Evolutionary conservation across 2,329 filamentous ascomycete genomes (phyloP).

Genomic region (Beauveria rudraprayagi): DNA sequence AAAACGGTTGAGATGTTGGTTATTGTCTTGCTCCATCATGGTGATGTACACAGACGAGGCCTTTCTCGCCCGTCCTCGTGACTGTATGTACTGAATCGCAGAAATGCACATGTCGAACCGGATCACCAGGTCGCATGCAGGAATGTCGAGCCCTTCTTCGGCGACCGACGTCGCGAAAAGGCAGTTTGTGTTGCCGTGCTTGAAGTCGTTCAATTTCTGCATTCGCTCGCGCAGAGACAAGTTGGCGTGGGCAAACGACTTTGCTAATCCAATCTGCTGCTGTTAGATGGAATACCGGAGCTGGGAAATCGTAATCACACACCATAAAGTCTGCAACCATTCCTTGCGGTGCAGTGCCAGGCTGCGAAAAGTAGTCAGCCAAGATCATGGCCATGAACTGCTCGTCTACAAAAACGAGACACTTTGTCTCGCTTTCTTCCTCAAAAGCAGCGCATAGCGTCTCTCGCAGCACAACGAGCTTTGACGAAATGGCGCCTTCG

Average conservation of each 20-base stretch:
- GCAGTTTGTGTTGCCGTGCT: conserved; percentile 51
- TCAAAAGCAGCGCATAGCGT: conserved; percentile 59
- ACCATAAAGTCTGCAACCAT: conserved; percentile 58
- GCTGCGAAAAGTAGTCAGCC: conserved; percentile 54
- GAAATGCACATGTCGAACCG: conserved; percentile 84
- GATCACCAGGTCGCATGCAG: conserved; percentile 58
- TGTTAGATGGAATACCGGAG: background rate
- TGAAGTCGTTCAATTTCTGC: conserved; percentile 59
- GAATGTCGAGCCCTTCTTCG: conserved; percentile 61
- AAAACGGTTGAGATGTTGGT: conserved; percentile 47
- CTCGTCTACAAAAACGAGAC: conserved; percentile 81
- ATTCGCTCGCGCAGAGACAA: conserved; percentile 69
- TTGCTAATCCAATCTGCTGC: conserved; percentile 23
- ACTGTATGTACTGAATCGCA: conserved; percentile 92
- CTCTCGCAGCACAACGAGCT: conserved; percentile 55
- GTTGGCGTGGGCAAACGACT: conserved; percentile 39
- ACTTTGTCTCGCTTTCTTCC: conserved; percentile 41
- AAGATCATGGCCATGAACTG: conserved; percentile 71
- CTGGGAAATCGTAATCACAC: conserved; percentile 17
- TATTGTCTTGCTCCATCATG: conserved; percentile 70
- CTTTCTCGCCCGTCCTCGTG: conserved; percentile 76
- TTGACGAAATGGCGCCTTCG: conserved; percentile 53
- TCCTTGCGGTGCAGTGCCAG: conserved; percentile 46
- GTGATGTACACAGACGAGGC: conserved; percentile 71
- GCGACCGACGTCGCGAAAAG: conserved; percentile 60